Percentiles rank a stretch among this genome's conserved stretches.
These are phyloP conservation scores for Mortierella sp. DNA, from an alignment of 371 early-diverging fungal species.

Conservation along the genomic window DNA sequence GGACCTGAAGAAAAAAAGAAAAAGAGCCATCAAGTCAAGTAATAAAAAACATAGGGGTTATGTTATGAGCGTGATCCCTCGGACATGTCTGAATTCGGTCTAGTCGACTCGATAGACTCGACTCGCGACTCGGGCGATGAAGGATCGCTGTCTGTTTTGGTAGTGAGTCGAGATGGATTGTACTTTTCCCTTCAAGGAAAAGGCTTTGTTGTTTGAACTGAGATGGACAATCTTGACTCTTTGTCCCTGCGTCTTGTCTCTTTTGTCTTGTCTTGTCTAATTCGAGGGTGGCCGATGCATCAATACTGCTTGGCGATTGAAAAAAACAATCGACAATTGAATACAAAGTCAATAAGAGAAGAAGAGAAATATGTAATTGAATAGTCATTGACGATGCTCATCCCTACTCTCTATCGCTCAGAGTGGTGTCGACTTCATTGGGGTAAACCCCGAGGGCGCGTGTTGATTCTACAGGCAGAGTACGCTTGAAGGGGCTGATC, in stretches of 20 bases:
- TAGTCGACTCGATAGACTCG: no score
- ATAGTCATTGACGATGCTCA: neutral
- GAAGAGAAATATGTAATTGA: neutral
- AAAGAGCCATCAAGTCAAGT: neutral
- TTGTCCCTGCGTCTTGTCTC: no score
- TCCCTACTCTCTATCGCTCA: neutral
- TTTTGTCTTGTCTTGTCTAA: no score
- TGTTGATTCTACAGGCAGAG: constrained; percentile 6
- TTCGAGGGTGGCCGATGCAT: no score
- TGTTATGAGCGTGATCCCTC: no score
- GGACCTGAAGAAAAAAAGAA: neutral
- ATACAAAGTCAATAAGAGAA: no score
- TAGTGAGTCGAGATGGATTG: neutral
- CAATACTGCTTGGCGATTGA: no score
- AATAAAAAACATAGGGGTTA: no score
- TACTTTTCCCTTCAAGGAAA: neutral
- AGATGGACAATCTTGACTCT: neutral
- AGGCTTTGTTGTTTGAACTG: neutral
- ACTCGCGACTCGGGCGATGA: no score
- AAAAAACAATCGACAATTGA: no score
- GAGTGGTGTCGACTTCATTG: constrained; percentile 5
- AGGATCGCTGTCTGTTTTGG: no score
- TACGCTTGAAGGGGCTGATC: neutral
- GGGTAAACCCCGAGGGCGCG: constrained; percentile 8
- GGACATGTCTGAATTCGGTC: no score